A percentile compares a stretch with the other conserved stretches of the same genome.
Conservation (phyloP, 129 eudicot species). For the Calendula officinalis region DNA sequence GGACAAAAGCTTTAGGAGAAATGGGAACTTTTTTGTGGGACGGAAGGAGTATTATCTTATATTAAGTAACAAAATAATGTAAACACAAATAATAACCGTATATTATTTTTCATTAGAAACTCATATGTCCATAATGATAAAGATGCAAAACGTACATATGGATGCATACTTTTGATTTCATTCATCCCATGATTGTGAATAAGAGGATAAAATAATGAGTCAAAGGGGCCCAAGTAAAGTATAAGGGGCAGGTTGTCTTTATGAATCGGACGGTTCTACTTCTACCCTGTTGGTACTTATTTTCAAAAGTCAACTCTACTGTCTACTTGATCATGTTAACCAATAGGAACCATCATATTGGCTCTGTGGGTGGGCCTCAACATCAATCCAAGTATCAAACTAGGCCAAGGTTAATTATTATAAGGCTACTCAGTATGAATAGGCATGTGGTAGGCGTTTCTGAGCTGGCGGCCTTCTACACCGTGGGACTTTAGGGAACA, state of each 20-base stretch:
- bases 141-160: neutral
- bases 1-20: too few relatives aligned
- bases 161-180: neutral
- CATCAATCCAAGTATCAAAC: neutral
- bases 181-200: neutral
- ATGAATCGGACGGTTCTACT: neutral
- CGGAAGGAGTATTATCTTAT: too few relatives aligned
- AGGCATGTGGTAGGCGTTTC: too few relatives aligned
- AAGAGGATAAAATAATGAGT: neutral
- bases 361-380: conserved; percentile 12
- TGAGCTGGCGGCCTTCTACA: too few relatives aligned
- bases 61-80: too few relatives aligned
- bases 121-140: neutral
- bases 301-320: conserved; percentile 46
- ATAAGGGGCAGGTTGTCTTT: neutral
- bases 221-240: neutral
- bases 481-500: too few relatives aligned
- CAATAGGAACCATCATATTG: conserved; percentile 27
- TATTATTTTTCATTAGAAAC: neutral
- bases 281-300: neutral
- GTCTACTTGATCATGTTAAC: conserved; percentile 20
- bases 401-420: too few relatives aligned
- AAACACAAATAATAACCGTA: too few relatives aligned
- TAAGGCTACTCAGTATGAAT: too few relatives aligned
- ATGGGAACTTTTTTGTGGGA: too few relatives aligned